These are phyloP conservation scores for Plasmodium ovale DNA, from an alignment of 169 alveolate species.

Conservation along the genomic window DNA sequence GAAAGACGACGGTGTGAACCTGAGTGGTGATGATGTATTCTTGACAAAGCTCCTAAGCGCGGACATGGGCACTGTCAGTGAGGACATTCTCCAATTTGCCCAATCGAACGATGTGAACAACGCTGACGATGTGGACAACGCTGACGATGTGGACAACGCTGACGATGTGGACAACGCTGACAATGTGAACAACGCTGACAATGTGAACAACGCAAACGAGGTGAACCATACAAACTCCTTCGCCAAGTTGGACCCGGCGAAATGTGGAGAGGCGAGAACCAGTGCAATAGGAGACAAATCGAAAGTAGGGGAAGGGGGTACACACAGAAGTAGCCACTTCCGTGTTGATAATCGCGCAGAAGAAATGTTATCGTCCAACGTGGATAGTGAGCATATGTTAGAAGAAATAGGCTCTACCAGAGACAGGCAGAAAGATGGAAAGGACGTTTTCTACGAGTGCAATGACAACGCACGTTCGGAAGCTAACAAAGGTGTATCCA, in stretches of 20 bases:
- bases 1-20: neutral
- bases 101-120: neutral
- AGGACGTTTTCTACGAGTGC: constrained; percentile 10
- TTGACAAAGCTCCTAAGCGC: constrained; percentile 3
- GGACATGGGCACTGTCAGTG: constrained; percentile 1
- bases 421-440: neutral
- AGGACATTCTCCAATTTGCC: constrained; percentile 2
- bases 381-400: too few relatives aligned
- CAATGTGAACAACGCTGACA: too few relatives aligned
- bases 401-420: neutral
- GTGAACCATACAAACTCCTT: too few relatives aligned
- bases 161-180: neutral
- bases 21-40: neutral
- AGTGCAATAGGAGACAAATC: too few relatives aligned
- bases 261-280: too few relatives aligned
- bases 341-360: too few relatives aligned
- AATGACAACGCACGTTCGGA: neutral
- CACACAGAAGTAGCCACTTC: too few relatives aligned
- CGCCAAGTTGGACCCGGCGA: too few relatives aligned
- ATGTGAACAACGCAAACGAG: too few relatives aligned
- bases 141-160: neutral
- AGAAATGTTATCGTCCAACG: too few relatives aligned
- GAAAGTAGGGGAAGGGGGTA: too few relatives aligned
- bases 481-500: neutral
- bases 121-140: too few relatives aligned